Evolutionary conservation across 768 basidiomycete species (phyloP).

Genomic region (Boletus subcaerulescens): DNA sequence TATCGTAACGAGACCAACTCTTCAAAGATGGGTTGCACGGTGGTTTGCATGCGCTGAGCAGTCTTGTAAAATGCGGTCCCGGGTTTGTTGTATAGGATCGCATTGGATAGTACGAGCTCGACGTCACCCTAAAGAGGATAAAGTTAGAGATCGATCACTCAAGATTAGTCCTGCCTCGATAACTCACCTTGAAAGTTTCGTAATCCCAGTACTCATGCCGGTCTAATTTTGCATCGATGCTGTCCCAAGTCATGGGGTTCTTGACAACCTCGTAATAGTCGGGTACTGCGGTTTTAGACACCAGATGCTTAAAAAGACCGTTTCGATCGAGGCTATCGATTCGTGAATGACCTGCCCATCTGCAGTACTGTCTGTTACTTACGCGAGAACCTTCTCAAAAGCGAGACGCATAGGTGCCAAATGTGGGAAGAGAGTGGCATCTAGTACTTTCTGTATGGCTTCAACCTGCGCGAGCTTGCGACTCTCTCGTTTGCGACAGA

Average conservation of each 20-base stretch:
- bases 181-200: constrained; percentile 62
- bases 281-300: constrained; percentile 72
- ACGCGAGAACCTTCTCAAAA: constrained; percentile 73
- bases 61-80: constrained; percentile 69
- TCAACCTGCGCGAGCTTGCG: constrained; percentile 72
- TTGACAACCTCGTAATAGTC: constrained; percentile 90
- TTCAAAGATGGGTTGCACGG: constrained; percentile 36
- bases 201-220: constrained; percentile 79
- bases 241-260: constrained; percentile 85
- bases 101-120: constrained; percentile 82
- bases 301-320: constrained; percentile 80
- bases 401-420: constrained; percentile 56
- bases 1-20: constrained; percentile 22
- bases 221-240: constrained; percentile 80
- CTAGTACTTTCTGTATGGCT: constrained; percentile 63
- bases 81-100: constrained; percentile 78
- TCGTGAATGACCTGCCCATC: constrained; percentile 6
- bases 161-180: background rate
- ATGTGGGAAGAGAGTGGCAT: constrained; percentile 63
- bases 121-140: constrained; percentile 60
- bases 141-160: constrained; percentile 1
- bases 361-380: constrained; percentile 24
- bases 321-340: constrained; percentile 63
- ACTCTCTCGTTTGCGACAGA: constrained; percentile 74
- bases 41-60: constrained; percentile 59